Evolutionary conservation across 352 stramenopile genomes (phyloP), one percentile per base, ranked within the genome.

Genomic region (Sclerospora graminicola): DNA sequence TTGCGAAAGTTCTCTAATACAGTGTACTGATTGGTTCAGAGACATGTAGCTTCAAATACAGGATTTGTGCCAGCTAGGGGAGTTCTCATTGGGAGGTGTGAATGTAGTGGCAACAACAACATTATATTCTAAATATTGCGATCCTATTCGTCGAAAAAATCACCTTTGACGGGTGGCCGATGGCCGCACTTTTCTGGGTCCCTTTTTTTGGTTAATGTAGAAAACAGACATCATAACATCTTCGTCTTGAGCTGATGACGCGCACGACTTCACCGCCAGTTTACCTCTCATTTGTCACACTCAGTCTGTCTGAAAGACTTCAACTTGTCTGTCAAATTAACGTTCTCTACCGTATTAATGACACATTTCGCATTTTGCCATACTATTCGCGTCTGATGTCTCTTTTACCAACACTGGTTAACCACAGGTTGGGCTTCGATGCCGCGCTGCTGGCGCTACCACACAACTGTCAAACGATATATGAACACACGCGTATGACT

Each of bases 401-500:
- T 1, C 16, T 58, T 33, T 20, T 27, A 8, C 27, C 48, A 8
- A 23, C 37, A 41, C 18, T 31, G 14, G 33, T 48, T 15, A 36
- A n/a, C 20, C 54, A 48, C 6, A 48, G 16, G 29, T 46, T 45
- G 8, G 35, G 33, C 44, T 49, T 65, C 28, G 24, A 65, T 39
- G 32, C 50, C 13, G 41, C 60, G 23, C 40, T 69, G 46, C 41
- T 69, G 31, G 33, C 50, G 34, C 35, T 54, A 9, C 42, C 60
- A 36, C 51, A 56, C 41, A 57, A 49, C 40, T 50, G 56, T n/a
- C 33, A 39, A 41, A 77, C 66, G 34, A 79, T 82, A 52, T 82
- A 82, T 56, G 63, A 76, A 28, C 51, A 56, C 57, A 69, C 63
- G 57, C 66, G 66, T 57, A 82, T 82, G 63, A 69, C 69, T 21